These are phyloP conservation scores for Kurtzmaniella quercitrusa DNA, from an alignment of 1,139 yeast genomes.

Conservation along the genomic window DNA sequence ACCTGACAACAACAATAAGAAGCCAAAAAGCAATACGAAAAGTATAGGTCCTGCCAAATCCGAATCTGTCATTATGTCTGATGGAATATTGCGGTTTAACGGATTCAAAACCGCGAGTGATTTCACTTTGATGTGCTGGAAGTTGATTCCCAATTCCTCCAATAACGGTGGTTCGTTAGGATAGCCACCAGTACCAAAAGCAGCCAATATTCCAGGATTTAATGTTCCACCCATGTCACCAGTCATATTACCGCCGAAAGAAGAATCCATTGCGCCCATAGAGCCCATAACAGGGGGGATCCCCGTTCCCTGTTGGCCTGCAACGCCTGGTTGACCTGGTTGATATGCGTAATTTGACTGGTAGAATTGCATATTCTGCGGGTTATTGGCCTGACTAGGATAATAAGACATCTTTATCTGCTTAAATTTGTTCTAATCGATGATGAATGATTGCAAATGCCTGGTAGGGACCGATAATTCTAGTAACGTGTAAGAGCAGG, in stretches of 20 bases:
- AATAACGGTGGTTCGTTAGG: constrained; percentile 90
- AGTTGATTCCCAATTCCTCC: constrained; percentile 92
- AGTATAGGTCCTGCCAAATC: constrained; percentile 95
- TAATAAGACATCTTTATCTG: constrained; percentile 32
- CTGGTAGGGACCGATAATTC: not conserved
- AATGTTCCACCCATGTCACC: constrained; percentile 56
- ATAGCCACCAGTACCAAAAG: constrained; percentile 90
- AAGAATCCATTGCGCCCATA: constrained; percentile 39
- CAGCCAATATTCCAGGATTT: constrained; percentile 79
- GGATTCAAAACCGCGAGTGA: constrained; percentile 87
- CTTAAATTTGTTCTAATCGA: not conserved
- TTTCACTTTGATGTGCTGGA: constrained; percentile 78
- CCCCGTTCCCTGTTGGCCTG: constrained; percentile 7
- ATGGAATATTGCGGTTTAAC: constrained; percentile 51
- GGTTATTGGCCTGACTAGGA: constrained; percentile 27
- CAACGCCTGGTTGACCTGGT: constrained; percentile 16
- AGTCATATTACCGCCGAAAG: constrained; percentile 39
- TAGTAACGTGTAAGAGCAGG: not conserved
- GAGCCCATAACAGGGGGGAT: constrained; percentile 11
- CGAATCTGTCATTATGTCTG: constrained; percentile 83
- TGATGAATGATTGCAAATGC: not conserved
- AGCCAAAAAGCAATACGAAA: constrained; percentile 86
- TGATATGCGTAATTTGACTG: constrained; percentile 38
- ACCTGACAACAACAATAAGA: constrained; percentile 76
- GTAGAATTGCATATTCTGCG: constrained; percentile 45